Evolutionary conservation across 2,329 filamentous ascomycete species (phyloP).

Genomic region (Hypoxylon sp.): DNA sequence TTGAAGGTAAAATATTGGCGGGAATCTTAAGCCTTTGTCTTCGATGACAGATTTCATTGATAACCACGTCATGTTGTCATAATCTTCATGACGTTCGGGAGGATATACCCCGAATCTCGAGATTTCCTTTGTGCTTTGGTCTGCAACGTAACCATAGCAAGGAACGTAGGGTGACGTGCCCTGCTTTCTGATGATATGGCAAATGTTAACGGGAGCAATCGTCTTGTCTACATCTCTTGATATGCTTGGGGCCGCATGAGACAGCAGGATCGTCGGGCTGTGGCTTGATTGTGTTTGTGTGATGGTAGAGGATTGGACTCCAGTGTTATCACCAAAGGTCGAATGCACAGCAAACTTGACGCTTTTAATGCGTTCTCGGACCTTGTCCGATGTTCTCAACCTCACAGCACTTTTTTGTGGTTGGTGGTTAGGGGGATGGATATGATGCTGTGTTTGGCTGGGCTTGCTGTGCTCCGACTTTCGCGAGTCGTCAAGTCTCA

Average conservation of each 20-base stretch:
- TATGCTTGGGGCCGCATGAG: neutral
- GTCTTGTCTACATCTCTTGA: neutral
- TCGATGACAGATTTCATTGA: constrained; percentile 3
- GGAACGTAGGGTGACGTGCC: neutral
- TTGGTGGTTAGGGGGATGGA: neutral
- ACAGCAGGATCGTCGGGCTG: neutral
- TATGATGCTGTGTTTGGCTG: neutral
- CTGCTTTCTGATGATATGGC: constrained; percentile 8
- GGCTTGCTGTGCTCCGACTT: neutral
- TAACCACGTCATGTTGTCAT: neutral
- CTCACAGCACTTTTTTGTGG: neutral
- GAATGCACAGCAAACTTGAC: neutral
- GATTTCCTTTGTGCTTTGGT: neutral
- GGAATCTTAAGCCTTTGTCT: neutral
- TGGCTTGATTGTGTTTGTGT: neutral
- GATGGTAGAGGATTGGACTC: neutral
- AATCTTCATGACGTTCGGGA: neutral
- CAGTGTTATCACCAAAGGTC: neutral
- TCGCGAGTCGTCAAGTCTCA: neutral
- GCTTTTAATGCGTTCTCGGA: neutral
- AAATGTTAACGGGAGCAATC: neutral
- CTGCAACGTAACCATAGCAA: constrained; percentile 1
- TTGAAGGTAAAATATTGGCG: neutral
- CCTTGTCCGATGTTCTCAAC: neutral
- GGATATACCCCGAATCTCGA: neutral